Base-by-base conservation (phyloP, 495 filamentous ascomycete species). In the Lasiosphaeria miniovina region DNA sequence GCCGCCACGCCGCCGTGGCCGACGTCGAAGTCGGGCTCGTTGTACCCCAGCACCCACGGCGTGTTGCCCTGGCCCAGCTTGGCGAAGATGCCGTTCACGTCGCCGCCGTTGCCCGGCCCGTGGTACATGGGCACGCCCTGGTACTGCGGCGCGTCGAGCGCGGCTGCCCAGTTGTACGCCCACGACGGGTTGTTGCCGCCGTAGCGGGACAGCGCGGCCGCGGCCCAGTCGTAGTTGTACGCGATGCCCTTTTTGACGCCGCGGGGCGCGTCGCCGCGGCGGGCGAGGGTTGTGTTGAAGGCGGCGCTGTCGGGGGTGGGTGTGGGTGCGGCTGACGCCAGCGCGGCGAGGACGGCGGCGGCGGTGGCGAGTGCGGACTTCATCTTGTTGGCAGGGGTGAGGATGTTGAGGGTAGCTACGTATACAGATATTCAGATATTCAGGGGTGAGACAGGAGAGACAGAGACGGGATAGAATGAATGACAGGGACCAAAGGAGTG, bases 131-230 rank as follows among this genome's bases (percentile, higher is more conserved):
- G 59, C 14, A 61, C 57, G n/a, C 52, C 46, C 36, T 61, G 59
- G 38, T 57, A 61, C 45, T 35, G 45, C 31, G 59, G 59, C 38
- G 59, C 54, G n/a, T 33, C 4, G 3, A 17, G 17, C 0, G 31
- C 49, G 11, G 53, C 59, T 31, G 48, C 54, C 59, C 59, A 61
- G 54, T 61, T 61, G 59, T 61, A 61, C 34, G 59, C 46, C 59
- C 59, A 61, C 7, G 59, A 46, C 8, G 8, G 6, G 8, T 7
- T 60, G n/a, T 51, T 49, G 48, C 41, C 49, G 33, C 54, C 49
- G 24, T n/a, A 14, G 36, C 54, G 48, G 3, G 53, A 57, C n/a
- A 61, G 45, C 4, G 36, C 31, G 6, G 33, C 9, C 9, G 54
- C 33, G 15, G 49, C 35, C 31, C 0, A 36, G 36, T 35, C 53